Evolutionary conservation across 163 green algal species (phyloP).

Genomic region (Prototheca wickerhamii): DNA sequence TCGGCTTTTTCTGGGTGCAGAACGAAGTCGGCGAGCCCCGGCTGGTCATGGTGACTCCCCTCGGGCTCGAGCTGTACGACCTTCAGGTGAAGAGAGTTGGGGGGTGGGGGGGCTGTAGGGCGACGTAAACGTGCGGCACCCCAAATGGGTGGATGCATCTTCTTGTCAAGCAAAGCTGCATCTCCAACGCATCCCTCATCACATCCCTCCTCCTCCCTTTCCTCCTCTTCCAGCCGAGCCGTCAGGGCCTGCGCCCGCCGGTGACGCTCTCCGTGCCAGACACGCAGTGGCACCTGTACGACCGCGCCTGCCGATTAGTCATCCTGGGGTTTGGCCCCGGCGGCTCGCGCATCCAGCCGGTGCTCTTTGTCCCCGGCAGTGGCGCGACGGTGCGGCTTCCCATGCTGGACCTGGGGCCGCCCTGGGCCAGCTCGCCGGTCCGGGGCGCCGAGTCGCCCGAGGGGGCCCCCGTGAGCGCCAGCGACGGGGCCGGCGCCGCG

Average conservation of each 20-base stretch:
- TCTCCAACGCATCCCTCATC: too few relatives aligned
- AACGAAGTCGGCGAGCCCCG: background rate
- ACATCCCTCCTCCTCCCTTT: background rate
- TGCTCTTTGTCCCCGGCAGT: slow-evolving; percentile 17
- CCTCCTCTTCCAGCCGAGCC: slow-evolving; percentile 6
- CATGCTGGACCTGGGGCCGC: slow-evolving; percentile 19
- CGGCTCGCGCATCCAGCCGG: slow-evolving; percentile 19
- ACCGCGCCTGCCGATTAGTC: slow-evolving; percentile 5
- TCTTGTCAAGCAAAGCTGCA: too few relatives aligned
- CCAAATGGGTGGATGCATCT: too few relatives aligned
- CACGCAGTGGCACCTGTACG: slow-evolving; percentile 21
- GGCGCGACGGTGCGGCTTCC: slow-evolving; percentile 6
- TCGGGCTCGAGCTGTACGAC: slow-evolving; percentile 14
- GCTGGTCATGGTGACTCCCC: slow-evolving; percentile 23
- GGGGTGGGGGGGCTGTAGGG: background rate
- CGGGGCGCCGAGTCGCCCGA: slow-evolving; percentile 2
- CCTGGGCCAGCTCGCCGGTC: slow-evolving; percentile 11
- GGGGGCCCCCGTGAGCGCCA: background rate
- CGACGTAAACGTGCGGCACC: too few relatives aligned
- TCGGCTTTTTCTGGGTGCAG: slow-evolving; percentile 25
- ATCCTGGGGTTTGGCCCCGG: slow-evolving; percentile 17
- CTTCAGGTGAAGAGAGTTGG: background rate
- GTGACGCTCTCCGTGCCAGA: slow-evolving; percentile 1
- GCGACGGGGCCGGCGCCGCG: too few relatives aligned
- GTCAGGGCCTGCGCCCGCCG: slow-evolving; percentile 9